phyloP scores from a whole-genome alignment of 164 flowering plant genomes.

The Litsea cubeba region DNA sequence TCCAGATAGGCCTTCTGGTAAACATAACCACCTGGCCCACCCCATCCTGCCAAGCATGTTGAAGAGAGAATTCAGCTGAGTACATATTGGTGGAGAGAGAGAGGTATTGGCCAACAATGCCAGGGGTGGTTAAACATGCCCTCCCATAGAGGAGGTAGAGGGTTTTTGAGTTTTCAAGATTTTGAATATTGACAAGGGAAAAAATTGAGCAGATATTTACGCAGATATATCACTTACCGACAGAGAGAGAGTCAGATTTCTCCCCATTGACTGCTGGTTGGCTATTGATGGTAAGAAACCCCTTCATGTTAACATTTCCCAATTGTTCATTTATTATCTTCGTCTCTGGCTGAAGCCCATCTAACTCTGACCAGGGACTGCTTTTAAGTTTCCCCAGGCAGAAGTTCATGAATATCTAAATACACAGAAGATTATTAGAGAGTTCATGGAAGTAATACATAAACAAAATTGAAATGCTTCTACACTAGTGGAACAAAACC shows the following conservation, averaged over 20 bases:
- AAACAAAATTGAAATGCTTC: neutral
- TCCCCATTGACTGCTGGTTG: conserved; percentile 96
- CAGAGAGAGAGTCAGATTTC: conserved; percentile 75
- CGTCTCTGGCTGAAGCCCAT: conserved; percentile 94
- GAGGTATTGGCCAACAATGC: no score
- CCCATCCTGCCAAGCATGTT: conserved; percentile 61
- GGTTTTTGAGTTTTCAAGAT: neutral
- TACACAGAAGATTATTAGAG: neutral
- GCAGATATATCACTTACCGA: conserved; percentile 49
- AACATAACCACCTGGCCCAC: conserved; percentile 84
- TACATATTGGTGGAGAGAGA: neutral
- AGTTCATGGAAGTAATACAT: neutral
- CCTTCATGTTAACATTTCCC: conserved; percentile 65
- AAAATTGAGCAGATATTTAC: neutral
- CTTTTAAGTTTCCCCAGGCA: conserved; percentile 79
- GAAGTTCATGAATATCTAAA: conserved; percentile 61
- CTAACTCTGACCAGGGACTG: conserved; percentile 94
- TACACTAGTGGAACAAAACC: neutral
- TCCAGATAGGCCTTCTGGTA: conserved; percentile 93
- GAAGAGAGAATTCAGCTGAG: conserved; percentile 3
- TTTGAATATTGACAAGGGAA: neutral
- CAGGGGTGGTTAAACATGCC: no score
- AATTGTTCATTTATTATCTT: conserved; percentile 77
- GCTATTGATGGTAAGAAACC: conserved; percentile 95
- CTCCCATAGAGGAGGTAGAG: no score